phyloP scores from a whole-genome alignment of 805 yeast species.

The Myxozyma vanderwaltii region DNA sequence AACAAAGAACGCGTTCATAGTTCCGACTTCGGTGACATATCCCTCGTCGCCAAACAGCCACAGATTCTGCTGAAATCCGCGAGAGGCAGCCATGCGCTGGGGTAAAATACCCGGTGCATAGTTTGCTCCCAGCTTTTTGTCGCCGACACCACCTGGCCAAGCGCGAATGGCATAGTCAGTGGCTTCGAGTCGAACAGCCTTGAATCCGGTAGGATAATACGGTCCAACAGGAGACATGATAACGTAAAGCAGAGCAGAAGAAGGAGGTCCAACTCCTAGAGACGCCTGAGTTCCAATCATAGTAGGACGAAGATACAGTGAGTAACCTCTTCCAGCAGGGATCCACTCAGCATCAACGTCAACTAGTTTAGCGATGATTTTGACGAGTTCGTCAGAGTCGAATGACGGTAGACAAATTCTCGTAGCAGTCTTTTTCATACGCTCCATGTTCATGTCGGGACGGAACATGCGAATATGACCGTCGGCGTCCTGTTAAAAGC shows the following conservation, averaged over 20 bases:
- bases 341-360: conserved; percentile 74
- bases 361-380: conserved; percentile 74
- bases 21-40: conserved; percentile 92
- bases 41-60: conserved; percentile 94
- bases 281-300: conserved; percentile 89
- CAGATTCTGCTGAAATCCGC: conserved; percentile 94
- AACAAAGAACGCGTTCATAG: conserved; percentile 92
- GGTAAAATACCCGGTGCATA: conserved; percentile 95
- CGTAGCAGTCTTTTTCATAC: conserved; percentile 86
- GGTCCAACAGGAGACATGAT: conserved; percentile 98
- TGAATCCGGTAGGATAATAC: conserved; percentile 91
- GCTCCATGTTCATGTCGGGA: conserved; percentile 85
- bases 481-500: conserved; percentile 46
- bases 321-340: conserved; percentile 85
- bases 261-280: conserved; percentile 84
- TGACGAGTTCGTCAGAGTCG: conserved; percentile 73
- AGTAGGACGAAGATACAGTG: conserved; percentile 91
- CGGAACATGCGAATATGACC: conserved; percentile 82
- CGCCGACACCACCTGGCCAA: conserved; percentile 99
- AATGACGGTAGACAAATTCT: conserved; percentile 89
- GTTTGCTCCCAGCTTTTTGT: conserved; percentile 94
- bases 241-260: conserved; percentile 77
- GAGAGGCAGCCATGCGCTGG: conserved; percentile 81
- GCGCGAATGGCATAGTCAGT: conserved; percentile 96
- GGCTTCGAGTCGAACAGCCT: conserved; percentile 92